Conservation (phyloP, 108 stramenopile genomes). For the Skeletonema potamos region DNA sequence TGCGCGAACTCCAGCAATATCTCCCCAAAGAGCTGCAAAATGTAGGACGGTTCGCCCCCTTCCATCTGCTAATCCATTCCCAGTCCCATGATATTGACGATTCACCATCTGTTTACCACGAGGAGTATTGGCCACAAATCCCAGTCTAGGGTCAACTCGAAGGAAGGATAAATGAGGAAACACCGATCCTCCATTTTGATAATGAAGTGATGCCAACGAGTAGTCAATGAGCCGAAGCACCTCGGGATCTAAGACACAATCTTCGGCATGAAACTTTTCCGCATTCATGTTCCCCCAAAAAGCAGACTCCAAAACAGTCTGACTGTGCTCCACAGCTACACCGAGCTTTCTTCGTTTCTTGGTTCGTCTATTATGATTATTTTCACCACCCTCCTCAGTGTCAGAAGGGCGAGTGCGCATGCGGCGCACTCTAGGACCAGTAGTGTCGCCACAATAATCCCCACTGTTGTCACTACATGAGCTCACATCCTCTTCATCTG, state of each 20-base stretch:
- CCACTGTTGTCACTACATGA: not conserved
- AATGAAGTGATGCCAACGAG: conserved; percentile 25
- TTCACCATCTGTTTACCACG: conserved; percentile 24
- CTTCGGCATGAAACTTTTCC: not conserved
- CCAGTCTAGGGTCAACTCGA: conserved; percentile 21
- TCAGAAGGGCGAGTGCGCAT: conserved; percentile 20
- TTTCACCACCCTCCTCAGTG: conserved; percentile 2
- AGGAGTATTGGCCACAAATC: conserved; percentile 6
- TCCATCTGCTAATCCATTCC: conserved; percentile 1
- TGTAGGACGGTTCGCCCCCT: conserved; percentile 37
- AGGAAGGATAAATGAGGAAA: conserved; percentile 35
- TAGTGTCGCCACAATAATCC: not conserved
- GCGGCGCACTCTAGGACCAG: conserved; percentile 9
- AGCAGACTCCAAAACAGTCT: conserved; percentile 33
- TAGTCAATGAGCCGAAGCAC: conserved; percentile 21
- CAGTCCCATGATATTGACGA: conserved; percentile 10
- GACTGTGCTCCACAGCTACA: conserved; percentile 26
- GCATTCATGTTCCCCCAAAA: conserved; percentile 6
- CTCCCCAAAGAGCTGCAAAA: conserved; percentile 40
- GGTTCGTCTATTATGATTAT: not conserved
- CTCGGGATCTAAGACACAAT: conserved; percentile 5
- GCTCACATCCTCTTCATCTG: conserved; percentile 4
- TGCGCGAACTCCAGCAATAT: conserved; percentile 16
- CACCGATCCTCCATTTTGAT: conserved; percentile 34
- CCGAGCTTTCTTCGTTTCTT: conserved; percentile 25